Base-by-base conservation (phyloP, 768 basidiomycete genomes). In the Lactarius hatsudake region DNA sequence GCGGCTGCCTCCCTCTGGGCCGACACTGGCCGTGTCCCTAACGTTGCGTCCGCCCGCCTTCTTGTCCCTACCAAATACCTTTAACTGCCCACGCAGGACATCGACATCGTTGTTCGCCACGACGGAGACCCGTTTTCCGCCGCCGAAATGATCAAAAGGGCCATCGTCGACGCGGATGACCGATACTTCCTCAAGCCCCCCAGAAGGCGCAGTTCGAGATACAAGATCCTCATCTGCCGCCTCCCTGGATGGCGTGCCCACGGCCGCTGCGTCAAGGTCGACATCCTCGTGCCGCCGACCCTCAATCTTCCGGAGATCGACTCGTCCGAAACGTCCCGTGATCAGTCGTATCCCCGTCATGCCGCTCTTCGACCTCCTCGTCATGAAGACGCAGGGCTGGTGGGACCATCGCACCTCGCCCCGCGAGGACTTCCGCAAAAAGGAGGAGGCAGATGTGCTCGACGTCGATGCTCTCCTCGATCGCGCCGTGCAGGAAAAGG, bases 351-450 rank as follows among this genome's bases (percentile, higher is more conserved):
- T 69, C 18, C 64, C 64, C 28, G 60, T 66, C 20, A 67, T 69
- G 67, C 55, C 53, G 0, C 32, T 62, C 26, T 68, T 68, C 34
- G 53, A 57, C 26, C 30, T 65, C 15, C 38, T 69, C 34, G 36
- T 69, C 32, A 56, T 66, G 64, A 66, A 68, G 64, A 32, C 38
- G 20, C 64, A 68, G 36, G 59, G 67, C 23, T 62, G 61, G 66
- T 26, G 43, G 61, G 53, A 62, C 28, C 61, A 62, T 6, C 20
- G 53, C 61, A 56, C 0, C 4, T 68, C 67, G 7, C 0, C 1
- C 3, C 63, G 67, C 26, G 0, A 2, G 1, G 67, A 66, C 55
- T 48, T 26, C 18, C 58, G n/a, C 13, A 43, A 6, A 17, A 68
- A 68, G 34, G 18, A 23, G 18, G 5, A 6, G 10, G 43, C 7